Evolutionary conservation across 257 asterid genomes (phyloP).

Genomic region (Przewalskia tangutica): DNA sequence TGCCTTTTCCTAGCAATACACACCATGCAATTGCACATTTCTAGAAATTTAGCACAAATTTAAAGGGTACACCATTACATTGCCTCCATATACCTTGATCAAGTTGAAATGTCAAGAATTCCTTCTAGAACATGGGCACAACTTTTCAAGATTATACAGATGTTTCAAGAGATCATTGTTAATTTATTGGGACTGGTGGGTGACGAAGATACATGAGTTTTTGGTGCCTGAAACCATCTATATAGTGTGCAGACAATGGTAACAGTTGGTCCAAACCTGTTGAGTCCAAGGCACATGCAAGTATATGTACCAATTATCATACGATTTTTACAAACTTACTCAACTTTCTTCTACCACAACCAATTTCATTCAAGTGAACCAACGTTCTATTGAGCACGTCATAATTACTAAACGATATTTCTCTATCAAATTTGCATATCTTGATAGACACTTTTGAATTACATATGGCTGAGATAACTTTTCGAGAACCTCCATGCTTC

Average conservation of each 20-base stretch:
- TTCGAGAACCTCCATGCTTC: background rate
- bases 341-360: background rate
- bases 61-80: background rate
- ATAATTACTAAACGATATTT: background rate
- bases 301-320: background rate
- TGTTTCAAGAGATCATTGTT: background rate
- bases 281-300: background rate
- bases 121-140: background rate
- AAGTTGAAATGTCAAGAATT: background rate
- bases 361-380: background rate
- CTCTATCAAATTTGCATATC: background rate
- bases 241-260: background rate
- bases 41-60: background rate
- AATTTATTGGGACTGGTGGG: background rate
- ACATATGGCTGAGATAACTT: background rate
- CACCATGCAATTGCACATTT: background rate
- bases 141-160: background rate
- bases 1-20: background rate
- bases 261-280: background rate
- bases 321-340: background rate
- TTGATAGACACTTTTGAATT: background rate
- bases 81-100: background rate
- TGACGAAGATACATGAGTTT: background rate
- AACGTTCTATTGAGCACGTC: background rate
- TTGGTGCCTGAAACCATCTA: background rate